phyloP scores from a whole-genome alignment of 2,329 filamentous ascomycete species.

The Lojkania enalia region DNA sequence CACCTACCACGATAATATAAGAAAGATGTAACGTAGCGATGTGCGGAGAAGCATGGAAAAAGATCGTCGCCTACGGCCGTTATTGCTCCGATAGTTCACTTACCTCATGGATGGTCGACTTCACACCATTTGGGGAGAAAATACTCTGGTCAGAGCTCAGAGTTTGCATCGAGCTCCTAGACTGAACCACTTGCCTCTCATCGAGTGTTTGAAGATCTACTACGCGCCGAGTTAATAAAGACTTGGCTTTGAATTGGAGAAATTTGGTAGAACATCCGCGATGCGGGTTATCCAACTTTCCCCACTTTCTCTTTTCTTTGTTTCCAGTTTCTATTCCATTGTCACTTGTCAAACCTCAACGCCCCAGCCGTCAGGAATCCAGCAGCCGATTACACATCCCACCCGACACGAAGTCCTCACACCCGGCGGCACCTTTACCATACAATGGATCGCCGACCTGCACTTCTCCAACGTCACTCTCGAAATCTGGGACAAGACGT shows the following conservation, averaged over 20 bases:
- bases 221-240: no score
- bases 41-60: neutral
- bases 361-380: conserved; percentile 11
- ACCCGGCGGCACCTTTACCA: conserved; percentile 15
- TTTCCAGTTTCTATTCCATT: conserved; percentile 72
- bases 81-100: no score
- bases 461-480: conserved; percentile 21
- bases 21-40: conserved; percentile 7
- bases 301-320: no score
- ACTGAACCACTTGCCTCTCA: no score
- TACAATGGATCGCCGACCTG: conserved; percentile 13
- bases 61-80: conserved; percentile 1
- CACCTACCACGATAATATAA: conserved; percentile 6
- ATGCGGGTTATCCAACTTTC: conserved; percentile 64
- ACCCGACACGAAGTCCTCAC: conserved; percentile 8
- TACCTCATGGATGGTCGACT: no score
- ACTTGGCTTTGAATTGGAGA: no score
- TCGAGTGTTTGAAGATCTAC: no score
- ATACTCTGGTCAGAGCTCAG: no score
- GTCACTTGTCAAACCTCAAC: conserved; percentile 37
- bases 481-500: conserved; percentile 23
- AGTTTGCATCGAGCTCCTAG: no score
- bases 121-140: no score
- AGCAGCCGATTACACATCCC: conserved; percentile 17
- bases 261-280: conserved; percentile 59